Conservation (phyloP, 441 rosid genomes). For the Croton setiger region DNA sequence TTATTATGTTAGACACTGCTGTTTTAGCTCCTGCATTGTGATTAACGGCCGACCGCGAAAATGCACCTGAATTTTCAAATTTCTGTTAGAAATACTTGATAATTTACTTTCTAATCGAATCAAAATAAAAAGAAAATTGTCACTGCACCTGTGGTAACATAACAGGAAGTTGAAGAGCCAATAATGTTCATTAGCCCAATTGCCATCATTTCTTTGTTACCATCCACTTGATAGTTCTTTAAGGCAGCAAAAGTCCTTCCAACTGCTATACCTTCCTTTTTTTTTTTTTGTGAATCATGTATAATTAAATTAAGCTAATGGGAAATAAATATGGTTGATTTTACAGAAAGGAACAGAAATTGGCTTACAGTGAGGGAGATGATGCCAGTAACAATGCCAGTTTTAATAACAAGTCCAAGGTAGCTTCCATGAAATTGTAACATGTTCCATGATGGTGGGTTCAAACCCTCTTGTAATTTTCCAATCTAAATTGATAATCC, state of each 20-base stretch:
- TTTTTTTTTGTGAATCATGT: background rate
- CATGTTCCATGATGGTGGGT: slow-evolving; percentile 93
- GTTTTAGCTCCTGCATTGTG: slow-evolving; percentile 91
- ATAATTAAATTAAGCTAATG: too few relatives aligned
- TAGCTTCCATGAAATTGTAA: slow-evolving; percentile 66
- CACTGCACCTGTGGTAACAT: slow-evolving; percentile 63
- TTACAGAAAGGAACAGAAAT: too few relatives aligned
- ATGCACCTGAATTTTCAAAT: slow-evolving; percentile 51
- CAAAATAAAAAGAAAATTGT: too few relatives aligned
- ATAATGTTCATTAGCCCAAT: slow-evolving; percentile 90
- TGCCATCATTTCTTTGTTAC: slow-evolving; percentile 98
- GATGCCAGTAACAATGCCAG: slow-evolving; percentile 80
- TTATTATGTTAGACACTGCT: slow-evolving; percentile 77
- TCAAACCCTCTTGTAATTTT: slow-evolving; percentile 70
- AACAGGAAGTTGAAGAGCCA: slow-evolving; percentile 93
- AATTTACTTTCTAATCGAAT: too few relatives aligned
- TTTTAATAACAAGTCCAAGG: slow-evolving; percentile 66
- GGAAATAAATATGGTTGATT: too few relatives aligned
- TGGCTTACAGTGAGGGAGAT: slow-evolving; percentile 78
- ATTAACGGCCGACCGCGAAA: slow-evolving; percentile 91
- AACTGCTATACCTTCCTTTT: slow-evolving; percentile 96
- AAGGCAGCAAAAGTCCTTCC: slow-evolving; percentile 93
- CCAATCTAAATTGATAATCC: slow-evolving; percentile 51
- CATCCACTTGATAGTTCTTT: slow-evolving; percentile 87
- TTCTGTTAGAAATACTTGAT: background rate